These are phyloP conservation scores for Vigna nakashimae DNA, from an alignment of 306 rosid genomes.

Conservation along the genomic window DNA sequence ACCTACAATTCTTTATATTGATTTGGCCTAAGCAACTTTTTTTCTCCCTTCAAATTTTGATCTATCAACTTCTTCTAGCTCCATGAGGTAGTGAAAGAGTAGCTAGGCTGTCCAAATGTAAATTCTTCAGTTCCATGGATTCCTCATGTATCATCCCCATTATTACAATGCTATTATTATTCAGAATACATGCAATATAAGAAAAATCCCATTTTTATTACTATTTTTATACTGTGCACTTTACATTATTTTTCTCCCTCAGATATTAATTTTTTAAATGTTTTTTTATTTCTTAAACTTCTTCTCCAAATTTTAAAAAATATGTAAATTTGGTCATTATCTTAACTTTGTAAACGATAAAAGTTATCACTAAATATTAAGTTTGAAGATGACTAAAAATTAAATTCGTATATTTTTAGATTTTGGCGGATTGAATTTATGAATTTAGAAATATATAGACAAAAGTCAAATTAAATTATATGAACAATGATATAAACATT, in stretches of 20 bases:
- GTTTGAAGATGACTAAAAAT: too few species aligned
- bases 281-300: too few species aligned
- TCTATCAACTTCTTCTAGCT: conserved; percentile 27
- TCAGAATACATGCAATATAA: neutral
- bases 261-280: too few species aligned
- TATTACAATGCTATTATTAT: neutral
- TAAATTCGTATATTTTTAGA: too few species aligned
- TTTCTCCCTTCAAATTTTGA: conserved; percentile 7
- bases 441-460: too few species aligned
- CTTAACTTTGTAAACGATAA: too few species aligned
- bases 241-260: neutral
- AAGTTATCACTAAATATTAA: too few species aligned
- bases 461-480: too few species aligned
- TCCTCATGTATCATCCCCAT: neutral
- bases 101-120: conserved; percentile 35
- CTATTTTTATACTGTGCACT: neutral
- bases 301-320: neutral
- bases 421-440: too few species aligned
- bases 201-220: neutral
- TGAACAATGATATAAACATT: too few species aligned
- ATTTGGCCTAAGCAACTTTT: conserved; percentile 17
- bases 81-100: conserved; percentile 2
- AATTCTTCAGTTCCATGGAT: conserved; percentile 12
- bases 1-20: conserved; percentile 85
- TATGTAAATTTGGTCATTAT: too few species aligned